phyloP scores from a whole-genome alignment of 2,329 filamentous ascomycete species.

The Aspergillus fumigatiaffinis region DNA sequence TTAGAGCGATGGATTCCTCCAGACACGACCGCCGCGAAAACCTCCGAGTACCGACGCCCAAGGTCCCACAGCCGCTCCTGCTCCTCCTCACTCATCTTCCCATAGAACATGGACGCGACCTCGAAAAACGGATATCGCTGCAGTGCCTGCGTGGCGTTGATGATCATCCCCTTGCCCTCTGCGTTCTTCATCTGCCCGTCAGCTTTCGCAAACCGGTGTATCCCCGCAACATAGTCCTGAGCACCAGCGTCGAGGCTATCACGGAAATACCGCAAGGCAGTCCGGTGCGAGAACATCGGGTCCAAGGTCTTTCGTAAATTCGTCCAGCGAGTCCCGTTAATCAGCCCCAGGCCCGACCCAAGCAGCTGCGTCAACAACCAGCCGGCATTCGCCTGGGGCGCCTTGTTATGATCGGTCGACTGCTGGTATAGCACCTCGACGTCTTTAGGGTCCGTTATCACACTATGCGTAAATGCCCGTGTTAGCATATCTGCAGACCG shows the following conservation, averaged over 20 bases:
- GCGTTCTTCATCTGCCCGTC: background rate
- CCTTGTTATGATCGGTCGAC: background rate
- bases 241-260: background rate
- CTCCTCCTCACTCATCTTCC: background rate
- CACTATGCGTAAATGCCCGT: background rate
- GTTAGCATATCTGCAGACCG: too few relatives aligned
- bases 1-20: background rate
- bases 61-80: background rate
- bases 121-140: background rate
- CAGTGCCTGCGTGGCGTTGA: background rate
- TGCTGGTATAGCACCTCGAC: background rate
- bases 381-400: background rate
- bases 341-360: background rate
- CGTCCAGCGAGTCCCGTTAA: background rate
- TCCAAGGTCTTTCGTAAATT: background rate
- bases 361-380: background rate
- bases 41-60: background rate
- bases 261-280: background rate
- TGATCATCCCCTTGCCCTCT: background rate
- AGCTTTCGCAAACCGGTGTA: background rate
- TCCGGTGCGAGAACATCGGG: background rate
- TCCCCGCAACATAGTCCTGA: background rate
- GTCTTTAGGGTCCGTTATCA: background rate
- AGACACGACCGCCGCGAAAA: background rate
- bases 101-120: background rate